Base-by-base conservation (phyloP, 306 rosid genomes). In the Medicago arabica region DNA sequence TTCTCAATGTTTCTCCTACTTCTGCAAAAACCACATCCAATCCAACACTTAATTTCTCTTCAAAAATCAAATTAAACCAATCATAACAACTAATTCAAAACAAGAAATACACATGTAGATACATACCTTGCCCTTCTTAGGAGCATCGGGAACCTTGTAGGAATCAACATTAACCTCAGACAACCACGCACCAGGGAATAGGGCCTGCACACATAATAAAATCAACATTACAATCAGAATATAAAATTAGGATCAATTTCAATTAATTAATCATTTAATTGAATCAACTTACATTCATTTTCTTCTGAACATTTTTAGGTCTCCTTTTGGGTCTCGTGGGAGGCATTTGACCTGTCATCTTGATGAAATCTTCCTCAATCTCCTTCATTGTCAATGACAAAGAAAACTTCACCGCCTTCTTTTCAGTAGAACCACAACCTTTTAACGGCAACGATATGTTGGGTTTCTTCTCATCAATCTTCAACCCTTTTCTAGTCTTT, bases 321-420 rank as follows among this genome's bases (percentile, higher is more conserved):
- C 96, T 80, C 83, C 75, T 89, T 78, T 87, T 88, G 36, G 97
- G 99, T 72, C 96, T 81, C 53, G 97, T 87, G 10, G 89, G 92
- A 6, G 97, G 97, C 55, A 89, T 76, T 71, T 85, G 92, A 59
- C 91, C 92, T 71, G 88, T 1, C 61, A 95, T 19, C 67, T 18
- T 82, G 80, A 87, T 72, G 80, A 86, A 95, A 88, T 95, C 99
- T 13, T 90, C 97, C 12, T 90, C 99, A 80, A 95, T 79, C 88
- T 92, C 99, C 76, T 86, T 87, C 84, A 61, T 88, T 75, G 88
- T 12, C 12, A 94, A 84, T n/a, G 90, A 0, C 75, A 85, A 71
- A 25, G 87, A 81, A 76, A 94, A 90, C 19, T 88, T 90, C 72
- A 74, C 0, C 4, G 4, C 63, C 71, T 74, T 34, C 7, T 34